Percentiles rank a stretch among this genome's conserved stretches.
Evolutionary conservation across 371 early-diverging fungal genomes (phyloP).

Genomic region (Batkoa obscura): DNA sequence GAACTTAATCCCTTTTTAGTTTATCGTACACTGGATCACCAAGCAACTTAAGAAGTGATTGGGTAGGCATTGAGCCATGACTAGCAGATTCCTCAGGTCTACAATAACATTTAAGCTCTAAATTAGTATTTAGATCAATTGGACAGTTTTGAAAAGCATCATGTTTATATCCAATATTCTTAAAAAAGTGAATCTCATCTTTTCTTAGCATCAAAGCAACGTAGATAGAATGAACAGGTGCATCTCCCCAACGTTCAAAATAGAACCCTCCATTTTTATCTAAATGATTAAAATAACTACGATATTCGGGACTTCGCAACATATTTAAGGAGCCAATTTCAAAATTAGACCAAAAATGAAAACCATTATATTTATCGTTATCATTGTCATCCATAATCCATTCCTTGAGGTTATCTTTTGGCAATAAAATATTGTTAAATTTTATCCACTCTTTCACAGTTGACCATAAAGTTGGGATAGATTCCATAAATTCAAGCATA

Average conservation of each 20-base stretch:
- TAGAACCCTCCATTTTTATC: conserved; percentile 75
- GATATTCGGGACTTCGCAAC: conserved; percentile 50
- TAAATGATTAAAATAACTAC: conserved; percentile 54
- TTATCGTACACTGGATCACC: too few species aligned
- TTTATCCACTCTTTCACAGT: conserved; percentile 32
- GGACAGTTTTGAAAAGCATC: conserved; percentile 48
- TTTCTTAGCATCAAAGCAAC: conserved; percentile 59
- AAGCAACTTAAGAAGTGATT: too few species aligned
- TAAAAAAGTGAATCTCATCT: conserved; percentile 75
- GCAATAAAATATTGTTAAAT: conserved; percentile 9
- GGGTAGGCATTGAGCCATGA: too few species aligned
- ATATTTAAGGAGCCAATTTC: conserved; percentile 74
- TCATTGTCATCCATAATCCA: conserved; percentile 22
- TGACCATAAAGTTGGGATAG: conserved; percentile 76
- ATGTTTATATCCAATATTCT: conserved; percentile 71
- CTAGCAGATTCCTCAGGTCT: too few species aligned
- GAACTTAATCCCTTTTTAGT: too few species aligned
- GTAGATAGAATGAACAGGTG: conserved; percentile 73
- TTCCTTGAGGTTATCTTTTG: conserved; percentile 17
- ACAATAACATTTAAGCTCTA: too few species aligned
- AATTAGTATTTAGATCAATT: too few species aligned
- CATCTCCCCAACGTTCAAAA: conserved; percentile 52
- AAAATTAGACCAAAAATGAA: conserved; percentile 85
- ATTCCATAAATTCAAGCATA: conserved; percentile 55
- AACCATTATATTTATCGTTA: conserved; percentile 28